Percentiles rank a stretch among this genome's conserved stretches.
These are phyloP conservation scores for Candida sp. DNA, from an alignment of 1,139 yeast species.

Conservation along the genomic window DNA sequence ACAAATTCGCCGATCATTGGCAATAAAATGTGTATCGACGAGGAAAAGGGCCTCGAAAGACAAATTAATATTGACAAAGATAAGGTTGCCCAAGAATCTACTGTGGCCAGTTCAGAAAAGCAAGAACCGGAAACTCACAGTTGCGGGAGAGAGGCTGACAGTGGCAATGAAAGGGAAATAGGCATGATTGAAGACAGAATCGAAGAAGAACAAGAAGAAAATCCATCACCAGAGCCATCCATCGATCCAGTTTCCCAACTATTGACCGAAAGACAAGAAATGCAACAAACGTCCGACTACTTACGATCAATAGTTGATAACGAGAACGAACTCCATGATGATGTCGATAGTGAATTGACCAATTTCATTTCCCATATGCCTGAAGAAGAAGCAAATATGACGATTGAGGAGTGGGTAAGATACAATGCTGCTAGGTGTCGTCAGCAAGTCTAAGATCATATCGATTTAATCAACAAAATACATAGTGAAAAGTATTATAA, in stretches of 20 bases:
- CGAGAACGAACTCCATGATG: slow-evolving; percentile 43
- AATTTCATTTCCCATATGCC: slow-evolving; percentile 69
- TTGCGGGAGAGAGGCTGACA: too few relatives aligned
- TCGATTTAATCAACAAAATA: slow-evolving; percentile 40
- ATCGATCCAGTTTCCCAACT: background rate
- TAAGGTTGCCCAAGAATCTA: too few relatives aligned
- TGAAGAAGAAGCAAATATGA: slow-evolving; percentile 62
- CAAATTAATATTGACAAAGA: too few relatives aligned
- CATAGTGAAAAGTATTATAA: slow-evolving; percentile 34
- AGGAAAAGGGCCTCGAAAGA: too few relatives aligned
- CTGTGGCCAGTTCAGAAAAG: too few relatives aligned
- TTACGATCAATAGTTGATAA: slow-evolving; percentile 21
- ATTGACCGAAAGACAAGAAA: slow-evolving; percentile 22
- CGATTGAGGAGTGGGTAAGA: slow-evolving; percentile 66
- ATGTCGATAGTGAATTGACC: slow-evolving; percentile 60
- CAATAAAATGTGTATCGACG: too few relatives aligned
- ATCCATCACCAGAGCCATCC: background rate
- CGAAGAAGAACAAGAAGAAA: too few relatives aligned
- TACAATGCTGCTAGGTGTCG: slow-evolving; percentile 45
- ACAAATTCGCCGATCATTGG: too few relatives aligned
- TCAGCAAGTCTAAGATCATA: slow-evolving; percentile 36
- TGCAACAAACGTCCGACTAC: slow-evolving; percentile 37
- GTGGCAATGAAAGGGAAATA: too few relatives aligned
- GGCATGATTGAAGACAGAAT: too few relatives aligned
- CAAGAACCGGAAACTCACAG: too few relatives aligned